These are phyloP conservation scores for Rhodomyrtus tomentosa DNA, from an alignment of 345 rosid species.

Conservation along the genomic window DNA sequence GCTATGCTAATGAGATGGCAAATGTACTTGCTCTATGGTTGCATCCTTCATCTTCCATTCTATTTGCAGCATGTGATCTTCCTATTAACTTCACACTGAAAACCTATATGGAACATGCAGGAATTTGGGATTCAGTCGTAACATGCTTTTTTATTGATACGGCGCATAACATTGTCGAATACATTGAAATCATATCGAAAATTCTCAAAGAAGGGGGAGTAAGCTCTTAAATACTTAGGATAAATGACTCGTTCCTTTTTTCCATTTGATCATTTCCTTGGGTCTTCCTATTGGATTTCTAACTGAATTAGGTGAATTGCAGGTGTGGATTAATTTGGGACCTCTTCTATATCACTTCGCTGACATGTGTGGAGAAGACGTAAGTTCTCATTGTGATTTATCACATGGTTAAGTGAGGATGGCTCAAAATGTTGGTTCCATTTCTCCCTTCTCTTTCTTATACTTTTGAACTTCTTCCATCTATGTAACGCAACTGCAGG, in stretches of 20 bases:
- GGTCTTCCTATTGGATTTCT: slow-evolving; percentile 1
- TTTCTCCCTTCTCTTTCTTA: neutral
- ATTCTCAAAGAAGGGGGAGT: slow-evolving; percentile 94
- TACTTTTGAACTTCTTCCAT: neutral
- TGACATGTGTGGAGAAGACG: slow-evolving; percentile 72
- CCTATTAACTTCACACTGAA: neutral
- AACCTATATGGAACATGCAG: slow-evolving; percentile 27
- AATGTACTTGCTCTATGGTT: neutral
- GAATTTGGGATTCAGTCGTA: slow-evolving; percentile 90
- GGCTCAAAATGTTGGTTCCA: neutral
- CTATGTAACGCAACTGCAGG: slow-evolving; percentile 23
- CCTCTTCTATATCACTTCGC: slow-evolving; percentile 94
- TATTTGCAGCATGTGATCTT: neutral
- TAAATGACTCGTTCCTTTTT: neutral
- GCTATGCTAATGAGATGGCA: neutral
- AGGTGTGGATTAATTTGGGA: slow-evolving; percentile 98
- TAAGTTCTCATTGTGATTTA: slow-evolving; percentile 19
- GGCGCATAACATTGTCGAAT: slow-evolving; percentile 85
- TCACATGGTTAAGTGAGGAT: neutral
- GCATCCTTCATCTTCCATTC: neutral
- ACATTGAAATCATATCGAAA: slow-evolving; percentile 85
- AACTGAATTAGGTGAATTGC: slow-evolving; percentile 1
- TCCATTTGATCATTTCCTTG: neutral
- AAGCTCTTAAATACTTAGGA: slow-evolving; percentile 11
- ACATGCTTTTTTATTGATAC: slow-evolving; percentile 97